Evolutionary conservation across 176 grass and related monocot species (phyloP), one percentile per base, ranked within the genome.

Genomic region (Rhynchospora pubera): DNA sequence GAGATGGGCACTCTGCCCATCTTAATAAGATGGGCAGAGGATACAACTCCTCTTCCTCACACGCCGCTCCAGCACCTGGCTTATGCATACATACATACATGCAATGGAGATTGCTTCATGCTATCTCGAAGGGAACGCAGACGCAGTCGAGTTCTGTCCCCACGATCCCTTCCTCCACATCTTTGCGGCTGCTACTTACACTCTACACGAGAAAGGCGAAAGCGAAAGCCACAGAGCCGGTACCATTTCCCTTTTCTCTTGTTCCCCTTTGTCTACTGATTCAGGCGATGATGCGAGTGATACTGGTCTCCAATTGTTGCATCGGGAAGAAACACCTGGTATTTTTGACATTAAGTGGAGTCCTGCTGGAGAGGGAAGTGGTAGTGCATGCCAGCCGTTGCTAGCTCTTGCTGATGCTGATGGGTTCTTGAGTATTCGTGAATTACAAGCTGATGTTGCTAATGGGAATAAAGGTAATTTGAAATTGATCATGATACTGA

Each of bases 271-370:
- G 0, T 53, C 71, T 12, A 85, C 87, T 46, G 59, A 86, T 2
- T 72, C 80, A 21, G 60, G 59, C 13, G 78, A 62, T 24, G 85
- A 87, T 55, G 82, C 88, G 62, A 57, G 79, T 50, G 50, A 30
- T 39, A 61, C 9, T 15, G 3, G 79, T 32, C 92, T 98, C n/a
- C 63, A 71, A 23, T 79, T 94, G 77, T 78, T 98, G 58, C 82
- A 80, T 72, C 85, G 82, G 14, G 92, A 88, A 53, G 77, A 85
- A 11, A 94, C 96, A 51, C 66, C 79, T 1, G 89, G 92, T 55
- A 76, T 95, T 18, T 98, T 98, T 65, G 96, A 98, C 48, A 90
- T 94, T 70, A 95, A 98, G 81, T 98, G 96, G 96, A 93, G 74
- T 58, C 91, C 92, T 26, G 43, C 10, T 52, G 85, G 69, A 34